Evolutionary conservation across 192 early-diverging fungal species (phyloP).

Genomic region (Gaertneriomyces semiglobifer): DNA sequence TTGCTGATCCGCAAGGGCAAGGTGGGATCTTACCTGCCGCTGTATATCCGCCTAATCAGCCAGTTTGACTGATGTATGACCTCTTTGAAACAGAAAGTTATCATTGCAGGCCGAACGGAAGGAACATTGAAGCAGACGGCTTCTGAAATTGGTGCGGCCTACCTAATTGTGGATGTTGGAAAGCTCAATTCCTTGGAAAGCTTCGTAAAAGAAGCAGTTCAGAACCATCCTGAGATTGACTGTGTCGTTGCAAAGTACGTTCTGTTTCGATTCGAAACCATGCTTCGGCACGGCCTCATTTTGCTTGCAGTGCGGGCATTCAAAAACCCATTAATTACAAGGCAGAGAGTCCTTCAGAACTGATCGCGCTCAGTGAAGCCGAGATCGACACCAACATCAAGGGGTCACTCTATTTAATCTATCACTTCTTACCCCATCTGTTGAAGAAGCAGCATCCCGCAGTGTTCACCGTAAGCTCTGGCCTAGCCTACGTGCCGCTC

Average conservation of each 20-base stretch:
- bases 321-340: conserved; percentile 11
- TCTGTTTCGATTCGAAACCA: not conserved
- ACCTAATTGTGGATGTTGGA: conserved; percentile 25
- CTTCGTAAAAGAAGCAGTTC: not conserved
- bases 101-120: conserved; percentile 29
- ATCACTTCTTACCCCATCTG: conserved; percentile 29
- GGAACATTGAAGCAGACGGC: not conserved
- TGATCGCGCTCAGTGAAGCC: not conserved
- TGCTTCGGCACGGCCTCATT: not conserved
- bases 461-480: conserved; percentile 27
- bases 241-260: conserved; percentile 20
- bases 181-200: not conserved
- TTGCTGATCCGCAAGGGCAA: conserved; percentile 11
- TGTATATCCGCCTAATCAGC: not conserved
- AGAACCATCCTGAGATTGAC: conserved; percentile 5
- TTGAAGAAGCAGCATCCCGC: conserved; percentile 7
- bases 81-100: conserved; percentile 15
- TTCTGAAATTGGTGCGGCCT: conserved; percentile 18
- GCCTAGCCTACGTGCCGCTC: conserved; percentile 31
- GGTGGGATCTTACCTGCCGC: not conserved
- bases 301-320: conserved; percentile 5
- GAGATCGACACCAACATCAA: conserved; percentile 33
- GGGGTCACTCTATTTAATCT: conserved; percentile 26
- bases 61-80: not conserved
- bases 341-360: not conserved